Conservation (phyloP, 176 grass and related monocot genomes). For the Eleusine coracana region DNA sequence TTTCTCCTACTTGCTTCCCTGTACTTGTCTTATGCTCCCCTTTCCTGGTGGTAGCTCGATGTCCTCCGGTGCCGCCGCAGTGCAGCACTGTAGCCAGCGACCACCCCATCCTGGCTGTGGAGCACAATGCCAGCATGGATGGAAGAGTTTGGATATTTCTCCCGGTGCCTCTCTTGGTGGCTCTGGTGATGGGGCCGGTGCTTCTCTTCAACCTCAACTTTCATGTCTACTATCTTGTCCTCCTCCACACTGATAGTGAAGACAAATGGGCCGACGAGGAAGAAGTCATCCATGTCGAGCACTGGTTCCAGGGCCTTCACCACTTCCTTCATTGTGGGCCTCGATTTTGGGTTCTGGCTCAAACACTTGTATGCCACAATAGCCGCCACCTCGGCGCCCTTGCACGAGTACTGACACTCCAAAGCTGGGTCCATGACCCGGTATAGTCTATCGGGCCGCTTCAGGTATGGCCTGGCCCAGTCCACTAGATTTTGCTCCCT, state of each 20-base stretch:
- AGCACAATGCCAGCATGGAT: constrained; percentile 67
- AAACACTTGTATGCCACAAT: constrained; percentile 85
- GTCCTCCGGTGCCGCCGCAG: constrained; percentile 46
- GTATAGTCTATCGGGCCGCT: constrained; percentile 48
- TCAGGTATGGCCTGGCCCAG: constrained; percentile 73
- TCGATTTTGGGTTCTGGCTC: constrained; percentile 69
- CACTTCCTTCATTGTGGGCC: constrained; percentile 79
- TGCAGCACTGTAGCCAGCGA: constrained; percentile 26
- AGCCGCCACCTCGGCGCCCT: constrained; percentile 68
- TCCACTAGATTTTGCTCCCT: constrained; percentile 79
- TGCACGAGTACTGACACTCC: constrained; percentile 73
- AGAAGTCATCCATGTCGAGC: constrained; percentile 63
- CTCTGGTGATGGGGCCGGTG: constrained; percentile 33
- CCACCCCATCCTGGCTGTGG: constrained; percentile 28
- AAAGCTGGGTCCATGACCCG: constrained; percentile 68
- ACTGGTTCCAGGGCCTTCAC: constrained; percentile 69
- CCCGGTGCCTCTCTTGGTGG: constrained; percentile 64
- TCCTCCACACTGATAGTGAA: constrained; percentile 71
- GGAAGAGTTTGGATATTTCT: constrained; percentile 70
- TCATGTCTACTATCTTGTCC: constrained; percentile 48
- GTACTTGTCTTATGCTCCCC: constrained; percentile 41
- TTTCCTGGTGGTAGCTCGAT: constrained; percentile 46
- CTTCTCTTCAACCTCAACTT: constrained; percentile 47
- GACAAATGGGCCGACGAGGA: constrained; percentile 58
- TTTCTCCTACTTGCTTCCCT: constrained; percentile 1